Base-by-base conservation (phyloP, 2,329 filamentous ascomycete genomes). In the Botrytis fragariae region DNA sequence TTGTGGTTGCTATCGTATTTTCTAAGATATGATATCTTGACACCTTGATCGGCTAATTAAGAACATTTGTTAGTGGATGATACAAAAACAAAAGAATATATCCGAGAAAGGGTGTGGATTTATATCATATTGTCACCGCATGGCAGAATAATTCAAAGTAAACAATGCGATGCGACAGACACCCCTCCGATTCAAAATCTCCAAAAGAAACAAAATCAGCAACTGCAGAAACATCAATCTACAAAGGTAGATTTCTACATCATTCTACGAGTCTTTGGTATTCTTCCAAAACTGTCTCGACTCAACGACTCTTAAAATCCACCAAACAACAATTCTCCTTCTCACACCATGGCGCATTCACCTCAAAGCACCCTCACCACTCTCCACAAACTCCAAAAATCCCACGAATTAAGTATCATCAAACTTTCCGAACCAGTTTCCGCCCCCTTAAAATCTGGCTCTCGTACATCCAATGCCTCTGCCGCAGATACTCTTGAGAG, bases 371-470 rank as follows among this genome's bases (percentile, higher is more conserved):
- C 86, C 32, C 81, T 90, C 22, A 81, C 82, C 51, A 80, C 84
- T 25, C 82, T 93, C 61, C 81, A 84, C 60, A 83, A 87, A 65
- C 84, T 93, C 3, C 86, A 90, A 75, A 81, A 84, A 39, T 80
- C 86, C 72, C 86, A 90, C 69, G 87, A 92, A 76, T 86, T 96
- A 74, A 91, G 91, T 71, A 93, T 97, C 78, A 86, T 95, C 77
- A 90, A 89, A 77, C 89, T 96, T 78, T 92, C 91, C 80, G 92
- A 94, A 79, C 91, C 92, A 48, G 90, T 95, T 68, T 87, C 88
- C 59, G 86, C 87, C 63, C 85, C 87, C 69, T 80, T 85, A 3
- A 77, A 84, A 44, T 77, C 81, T n/a, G 77, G 83, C 75, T 83
- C 81, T 79, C 87, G 92, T 75, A 90, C 86, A 45, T 97, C 93